Evolutionary conservation across 768 basidiomycete genomes (phyloP).

Genomic region (Suillus decipiens): DNA sequence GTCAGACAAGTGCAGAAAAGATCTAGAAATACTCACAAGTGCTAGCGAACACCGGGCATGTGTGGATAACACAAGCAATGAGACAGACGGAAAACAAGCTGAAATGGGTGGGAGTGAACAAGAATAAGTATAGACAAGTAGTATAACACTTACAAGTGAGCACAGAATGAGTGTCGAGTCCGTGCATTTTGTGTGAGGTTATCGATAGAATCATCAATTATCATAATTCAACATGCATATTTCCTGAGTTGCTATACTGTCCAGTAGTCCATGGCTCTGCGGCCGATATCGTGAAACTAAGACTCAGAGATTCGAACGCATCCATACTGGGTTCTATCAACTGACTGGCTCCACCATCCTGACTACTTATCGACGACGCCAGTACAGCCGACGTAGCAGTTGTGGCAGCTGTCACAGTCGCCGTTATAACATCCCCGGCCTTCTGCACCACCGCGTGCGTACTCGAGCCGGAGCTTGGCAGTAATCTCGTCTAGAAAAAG

Average conservation of each 20-base stretch:
- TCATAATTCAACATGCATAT: background rate
- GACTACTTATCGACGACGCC: background rate
- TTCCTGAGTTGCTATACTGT: background rate
- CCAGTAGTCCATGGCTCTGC: background rate
- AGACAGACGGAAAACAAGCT: no score
- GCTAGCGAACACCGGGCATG: no score
- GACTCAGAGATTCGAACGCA: background rate
- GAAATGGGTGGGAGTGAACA: no score
- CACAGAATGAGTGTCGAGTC: no score
- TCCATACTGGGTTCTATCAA: background rate
- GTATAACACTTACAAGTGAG: no score
- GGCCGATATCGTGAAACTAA: background rate
- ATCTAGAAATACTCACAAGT: no score
- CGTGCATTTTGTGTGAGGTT: no score
- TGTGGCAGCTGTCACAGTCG: background rate
- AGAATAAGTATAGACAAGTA: no score
- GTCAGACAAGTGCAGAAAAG: no score
- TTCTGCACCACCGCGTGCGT: conserved; percentile 2
- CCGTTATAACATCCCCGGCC: background rate
- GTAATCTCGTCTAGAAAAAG: conserved; percentile 89
- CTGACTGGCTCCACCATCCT: background rate
- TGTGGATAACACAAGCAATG: no score
- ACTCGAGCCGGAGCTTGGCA: conserved; percentile 45
- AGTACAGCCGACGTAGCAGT: background rate
- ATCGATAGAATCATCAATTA: no score